Evolutionary conservation across 306 rosid genomes (phyloP).

Genomic region (Coriaria nepalensis): DNA sequence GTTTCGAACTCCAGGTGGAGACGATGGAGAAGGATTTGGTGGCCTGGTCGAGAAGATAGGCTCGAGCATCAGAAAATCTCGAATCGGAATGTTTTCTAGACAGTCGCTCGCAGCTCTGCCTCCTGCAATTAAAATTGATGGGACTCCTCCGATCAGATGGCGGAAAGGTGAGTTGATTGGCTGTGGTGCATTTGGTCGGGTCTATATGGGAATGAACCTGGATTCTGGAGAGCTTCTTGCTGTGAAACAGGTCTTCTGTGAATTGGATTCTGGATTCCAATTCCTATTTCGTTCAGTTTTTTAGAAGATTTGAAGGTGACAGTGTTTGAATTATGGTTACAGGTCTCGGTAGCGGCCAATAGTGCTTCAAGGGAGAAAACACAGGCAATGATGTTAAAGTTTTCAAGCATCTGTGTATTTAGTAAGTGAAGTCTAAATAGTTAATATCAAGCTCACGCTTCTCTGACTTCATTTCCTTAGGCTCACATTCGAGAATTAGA

Average conservation of each 20-base stretch:
- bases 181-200: constrained; percentile 79
- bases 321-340: constrained; percentile 10
- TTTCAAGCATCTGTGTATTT: neutral
- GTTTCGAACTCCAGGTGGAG: constrained; percentile 31
- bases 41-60: constrained; percentile 64
- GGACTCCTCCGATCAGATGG: constrained; percentile 63
- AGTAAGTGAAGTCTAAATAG: no score
- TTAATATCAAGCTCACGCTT: neutral
- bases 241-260: constrained; percentile 53
- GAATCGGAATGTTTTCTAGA: constrained; percentile 48
- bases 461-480: constrained; percentile 19
- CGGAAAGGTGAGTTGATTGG: constrained; percentile 86
- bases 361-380: constrained; percentile 67
- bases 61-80: constrained; percentile 62
- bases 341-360: constrained; percentile 71
- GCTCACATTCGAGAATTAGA: constrained; percentile 82
- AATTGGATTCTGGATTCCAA: neutral
- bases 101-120: constrained; percentile 30
- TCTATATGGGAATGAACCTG: constrained; percentile 91
- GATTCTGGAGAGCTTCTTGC: constrained; percentile 95
- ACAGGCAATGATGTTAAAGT: constrained; percentile 29
- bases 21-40: constrained; percentile 36
- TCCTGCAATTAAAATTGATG: constrained; percentile 16
- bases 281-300: neutral
- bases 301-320: constrained; percentile 6